Evolutionary conservation across 257 asterid genomes (phyloP), one percentile per base, ranked within the genome.

Genomic region (Mentha longifolia): DNA sequence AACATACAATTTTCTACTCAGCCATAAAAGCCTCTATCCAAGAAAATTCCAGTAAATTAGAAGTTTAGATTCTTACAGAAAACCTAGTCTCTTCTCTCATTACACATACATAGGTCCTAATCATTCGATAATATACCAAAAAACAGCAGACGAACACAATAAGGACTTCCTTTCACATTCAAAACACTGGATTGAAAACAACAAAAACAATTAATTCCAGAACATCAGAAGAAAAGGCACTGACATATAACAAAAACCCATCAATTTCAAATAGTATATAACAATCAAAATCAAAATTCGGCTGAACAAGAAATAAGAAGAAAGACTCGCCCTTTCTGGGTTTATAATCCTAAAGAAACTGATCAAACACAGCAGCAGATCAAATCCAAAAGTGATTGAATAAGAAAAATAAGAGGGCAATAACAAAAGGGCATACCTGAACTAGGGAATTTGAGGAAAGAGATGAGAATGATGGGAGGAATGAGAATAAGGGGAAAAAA

Each of bases 371-470:
- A 57, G 58, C 10, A 52, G 31, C 74, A 57, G 84, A 80, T 68
- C 81, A 76, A 74, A 64, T 42, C 60, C 7, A 46, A 39, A 6
- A 55, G 70, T 50, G 65, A 61, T 37, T 41, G 77, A 65, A 80
- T 61, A 80, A 59, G 54, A 19, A 9, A 61, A 61, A 7, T 31
- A 11, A 65, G 47, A 3, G 37, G 56, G 33, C 47, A 42, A 9
- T 55, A 61, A 5, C 69, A 58, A 16, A 54, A 57, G 63, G 30
- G 54, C 55, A 60, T 16, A 54, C 70, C 65, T 79, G 55, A 50
- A 54, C 37, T 55, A 47, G 70, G 58, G 56, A 64, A 71, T 81
- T 77, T 51, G 68, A 51, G 80, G 72, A 52, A 62, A 74, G 75
- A 31, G 68, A 54, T 9, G 15, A 43, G 62, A 70, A 74, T 74